Evolutionary conservation across 139 green algal genomes (phyloP).

Genomic region (Coelastrella sp.): DNA sequence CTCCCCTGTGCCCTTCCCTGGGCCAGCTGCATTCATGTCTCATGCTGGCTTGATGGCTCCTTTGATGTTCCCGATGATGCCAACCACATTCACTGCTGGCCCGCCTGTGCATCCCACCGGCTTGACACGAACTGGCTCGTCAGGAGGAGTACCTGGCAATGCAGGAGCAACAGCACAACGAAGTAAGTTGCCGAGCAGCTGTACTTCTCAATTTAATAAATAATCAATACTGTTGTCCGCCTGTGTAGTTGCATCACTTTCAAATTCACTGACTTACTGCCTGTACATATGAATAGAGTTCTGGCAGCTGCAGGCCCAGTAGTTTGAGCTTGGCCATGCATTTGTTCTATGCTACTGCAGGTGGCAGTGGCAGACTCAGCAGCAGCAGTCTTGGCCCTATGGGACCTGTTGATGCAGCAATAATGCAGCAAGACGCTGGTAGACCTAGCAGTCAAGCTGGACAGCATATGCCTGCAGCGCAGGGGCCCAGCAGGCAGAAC

Average conservation of each 20-base stretch:
- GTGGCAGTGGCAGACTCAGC: neutral
- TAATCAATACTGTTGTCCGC: no score
- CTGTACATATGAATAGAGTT: neutral
- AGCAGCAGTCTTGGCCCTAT: neutral
- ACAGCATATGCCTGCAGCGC: neutral
- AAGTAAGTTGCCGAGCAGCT: neutral
- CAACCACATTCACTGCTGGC: neutral
- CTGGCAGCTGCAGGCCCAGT: neutral
- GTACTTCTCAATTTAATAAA: no score
- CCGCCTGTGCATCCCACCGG: neutral
- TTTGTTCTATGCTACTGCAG: neutral
- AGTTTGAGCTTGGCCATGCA: neutral
- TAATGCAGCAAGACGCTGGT: neutral
- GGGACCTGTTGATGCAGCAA: neutral
- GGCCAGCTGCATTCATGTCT: neutral
- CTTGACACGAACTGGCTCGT: neutral
- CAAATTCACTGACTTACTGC: neutral
- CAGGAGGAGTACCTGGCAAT: neutral
- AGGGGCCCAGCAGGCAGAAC: slow-evolving; percentile 4
- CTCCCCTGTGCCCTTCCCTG: neutral
- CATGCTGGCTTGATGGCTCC: slow-evolving; percentile 11
- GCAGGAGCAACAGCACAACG: neutral
- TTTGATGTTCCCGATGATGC: neutral
- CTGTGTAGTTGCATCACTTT: neutral
- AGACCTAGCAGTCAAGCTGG: neutral